These are phyloP conservation scores for Lecanicillium sp. DNA, from an alignment of 2,329 filamentous ascomycete genomes.

Conservation along the genomic window DNA sequence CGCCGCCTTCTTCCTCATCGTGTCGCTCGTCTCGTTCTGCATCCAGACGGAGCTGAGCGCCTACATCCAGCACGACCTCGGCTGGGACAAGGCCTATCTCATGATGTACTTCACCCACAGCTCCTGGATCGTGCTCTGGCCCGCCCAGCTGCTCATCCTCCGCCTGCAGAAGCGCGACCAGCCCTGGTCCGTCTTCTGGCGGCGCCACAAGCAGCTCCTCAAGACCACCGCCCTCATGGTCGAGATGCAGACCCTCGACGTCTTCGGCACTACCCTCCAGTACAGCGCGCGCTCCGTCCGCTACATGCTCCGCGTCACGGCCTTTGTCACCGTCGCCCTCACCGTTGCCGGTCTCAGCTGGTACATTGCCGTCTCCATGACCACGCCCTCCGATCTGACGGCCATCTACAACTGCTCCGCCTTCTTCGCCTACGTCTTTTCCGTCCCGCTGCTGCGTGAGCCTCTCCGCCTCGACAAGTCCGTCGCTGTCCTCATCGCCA, in stretches of 20 bases:
- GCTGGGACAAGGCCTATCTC: conserved; percentile 98
- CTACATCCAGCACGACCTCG: conserved; percentile 85
- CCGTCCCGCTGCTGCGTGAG: conserved; percentile 82
- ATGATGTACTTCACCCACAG: conserved; percentile 98
- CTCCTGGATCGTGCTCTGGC: conserved; percentile 89
- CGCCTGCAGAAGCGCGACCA: conserved; percentile 71
- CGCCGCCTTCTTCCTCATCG: conserved; percentile 72
- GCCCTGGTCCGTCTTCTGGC: conserved; percentile 83
- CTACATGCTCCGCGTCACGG: conserved; percentile 76
- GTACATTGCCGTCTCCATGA: conserved; percentile 93
- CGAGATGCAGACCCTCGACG: conserved; percentile 66
- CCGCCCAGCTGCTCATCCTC: conserved; percentile 71
- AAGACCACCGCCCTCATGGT: conserved; percentile 70
- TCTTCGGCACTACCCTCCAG: conserved; percentile 39
- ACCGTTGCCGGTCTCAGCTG: conserved; percentile 89
- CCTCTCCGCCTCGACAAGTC: conserved; percentile 79
- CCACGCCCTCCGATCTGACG: conserved; percentile 86
- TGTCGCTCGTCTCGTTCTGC: conserved; percentile 83
- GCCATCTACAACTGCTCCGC: conserved; percentile 99
- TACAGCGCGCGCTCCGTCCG: conserved; percentile 39
- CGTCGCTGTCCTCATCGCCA: conserved; percentile 78
- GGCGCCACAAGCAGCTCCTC: conserved; percentile 47
- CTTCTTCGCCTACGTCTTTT: conserved; percentile 98
- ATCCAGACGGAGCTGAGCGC: conserved; percentile 93
- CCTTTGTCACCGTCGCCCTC: conserved; percentile 75